A percentile compares a stretch with the other conserved stretches of the same genome.
These are phyloP conservation scores for Aphanocladium album DNA, from an alignment of 2,329 filamentous ascomycete species.

Conservation along the genomic window DNA sequence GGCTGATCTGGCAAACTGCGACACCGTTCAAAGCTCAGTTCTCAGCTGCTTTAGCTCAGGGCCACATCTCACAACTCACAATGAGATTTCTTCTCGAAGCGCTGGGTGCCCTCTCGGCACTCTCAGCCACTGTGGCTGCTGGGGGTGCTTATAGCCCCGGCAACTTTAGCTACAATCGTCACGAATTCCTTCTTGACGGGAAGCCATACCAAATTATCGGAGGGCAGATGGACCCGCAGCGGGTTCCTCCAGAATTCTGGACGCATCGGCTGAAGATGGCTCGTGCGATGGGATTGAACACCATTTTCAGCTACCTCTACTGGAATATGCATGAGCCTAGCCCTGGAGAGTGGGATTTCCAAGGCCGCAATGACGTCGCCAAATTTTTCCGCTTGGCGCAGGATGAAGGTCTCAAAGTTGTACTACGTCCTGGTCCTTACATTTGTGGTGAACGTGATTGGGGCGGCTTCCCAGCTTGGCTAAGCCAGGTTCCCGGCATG, in stretches of 20 bases:
- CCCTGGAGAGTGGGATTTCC: conserved; percentile 33
- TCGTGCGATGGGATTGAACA: conserved; percentile 73
- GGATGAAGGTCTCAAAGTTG: conserved; percentile 36
- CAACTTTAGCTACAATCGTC: conserved; percentile 34
- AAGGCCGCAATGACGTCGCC: conserved; percentile 38
- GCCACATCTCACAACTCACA: not conserved
- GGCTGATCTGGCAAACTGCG: not conserved
- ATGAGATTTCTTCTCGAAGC: conserved; percentile 6
- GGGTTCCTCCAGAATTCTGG: conserved; percentile 44
- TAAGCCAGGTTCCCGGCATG: conserved; percentile 35
- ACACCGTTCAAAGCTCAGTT: not conserved
- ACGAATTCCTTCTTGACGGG: conserved; percentile 36
- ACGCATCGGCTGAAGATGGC: conserved; percentile 64
- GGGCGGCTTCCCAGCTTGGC: conserved; percentile 44
- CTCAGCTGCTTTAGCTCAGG: not conserved
- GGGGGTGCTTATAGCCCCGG: not conserved
- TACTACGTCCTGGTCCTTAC: conserved; percentile 43
- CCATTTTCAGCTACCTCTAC: conserved; percentile 53
- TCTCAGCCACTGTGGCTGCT: not conserved
- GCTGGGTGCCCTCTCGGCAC: not conserved
- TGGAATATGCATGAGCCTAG: conserved; percentile 44
- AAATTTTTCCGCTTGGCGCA: conserved; percentile 40
- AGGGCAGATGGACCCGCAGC: conserved; percentile 47
- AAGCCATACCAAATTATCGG: conserved; percentile 39
- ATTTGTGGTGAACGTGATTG: conserved; percentile 46